A percentile compares a stretch with the other conserved stretches of the same genome.
Evolutionary conservation across 305 asterid species (phyloP).

Genomic region (Andrographis paniculata): DNA sequence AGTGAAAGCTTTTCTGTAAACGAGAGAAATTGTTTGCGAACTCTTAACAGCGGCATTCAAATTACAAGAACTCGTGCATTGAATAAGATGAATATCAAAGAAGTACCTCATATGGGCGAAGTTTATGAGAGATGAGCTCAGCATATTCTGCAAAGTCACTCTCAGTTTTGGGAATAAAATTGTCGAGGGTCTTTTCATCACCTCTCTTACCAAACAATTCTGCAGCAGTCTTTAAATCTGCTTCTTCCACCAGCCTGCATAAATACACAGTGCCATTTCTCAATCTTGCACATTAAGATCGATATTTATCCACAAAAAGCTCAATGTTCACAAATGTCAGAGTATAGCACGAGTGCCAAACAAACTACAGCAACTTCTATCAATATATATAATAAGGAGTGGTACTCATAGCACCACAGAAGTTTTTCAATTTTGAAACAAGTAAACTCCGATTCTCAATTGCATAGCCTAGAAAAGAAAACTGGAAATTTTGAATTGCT

Average conservation of each 20-base stretch:
- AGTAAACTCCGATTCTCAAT: too few species aligned
- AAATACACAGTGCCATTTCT: conserved; percentile 6
- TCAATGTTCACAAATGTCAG: too few species aligned
- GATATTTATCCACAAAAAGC: too few species aligned
- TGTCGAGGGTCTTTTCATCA: conserved; percentile 71
- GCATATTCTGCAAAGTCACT: conserved; percentile 78
- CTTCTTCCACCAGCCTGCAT: conserved; percentile 91
- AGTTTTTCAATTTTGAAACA: too few species aligned
- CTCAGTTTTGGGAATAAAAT: conserved; percentile 75
- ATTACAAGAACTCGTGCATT: not conserved
- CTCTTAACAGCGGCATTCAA: not conserved
- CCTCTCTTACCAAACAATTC: conserved; percentile 69
- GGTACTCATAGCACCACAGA: too few species aligned
- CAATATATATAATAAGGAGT: too few species aligned
- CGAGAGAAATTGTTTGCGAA: conserved; percentile 14
- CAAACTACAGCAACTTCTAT: too few species aligned
- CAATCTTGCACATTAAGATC: conserved; percentile 1
- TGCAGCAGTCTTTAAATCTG: conserved; percentile 79
- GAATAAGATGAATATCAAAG: not conserved
- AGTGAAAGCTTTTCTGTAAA: conserved; percentile 83
- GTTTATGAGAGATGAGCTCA: conserved; percentile 67
- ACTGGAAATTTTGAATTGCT: too few species aligned
- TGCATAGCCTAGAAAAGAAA: too few species aligned
- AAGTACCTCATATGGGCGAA: conserved; percentile 75
- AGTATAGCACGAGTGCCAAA: too few species aligned